These are phyloP conservation scores for Fusarium guadeloupense DNA, from an alignment of 2,329 filamentous ascomycete genomes.

Conservation along the genomic window DNA sequence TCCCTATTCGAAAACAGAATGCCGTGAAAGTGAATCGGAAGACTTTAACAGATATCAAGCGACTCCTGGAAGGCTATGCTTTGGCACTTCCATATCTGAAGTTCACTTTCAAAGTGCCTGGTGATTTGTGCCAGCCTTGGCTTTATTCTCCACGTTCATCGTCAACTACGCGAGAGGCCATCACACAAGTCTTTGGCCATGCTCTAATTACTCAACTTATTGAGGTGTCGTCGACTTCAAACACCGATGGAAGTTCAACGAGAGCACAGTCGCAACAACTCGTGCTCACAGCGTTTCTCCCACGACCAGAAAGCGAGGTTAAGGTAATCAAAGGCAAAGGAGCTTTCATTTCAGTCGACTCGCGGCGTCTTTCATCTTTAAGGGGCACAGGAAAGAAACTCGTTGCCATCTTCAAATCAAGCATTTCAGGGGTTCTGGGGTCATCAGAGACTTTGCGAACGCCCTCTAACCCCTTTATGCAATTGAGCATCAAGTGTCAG, in stretches of 20 bases:
- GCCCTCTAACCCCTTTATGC: conserved; percentile 67
- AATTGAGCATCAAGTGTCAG: conserved; percentile 70
- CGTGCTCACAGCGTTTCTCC: conserved; percentile 59
- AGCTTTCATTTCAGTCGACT: conserved; percentile 74
- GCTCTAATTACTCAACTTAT: conserved; percentile 65
- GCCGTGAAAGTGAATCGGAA: conserved; percentile 67
- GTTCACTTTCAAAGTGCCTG: conserved; percentile 67
- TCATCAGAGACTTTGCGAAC: conserved; percentile 37
- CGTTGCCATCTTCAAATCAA: conserved; percentile 60
- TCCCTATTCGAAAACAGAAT: conserved; percentile 71
- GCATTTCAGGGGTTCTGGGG: conserved; percentile 50
- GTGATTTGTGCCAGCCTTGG: conserved; percentile 63
- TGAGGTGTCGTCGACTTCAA: conserved; percentile 47
- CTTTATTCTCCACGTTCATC: conserved; percentile 67
- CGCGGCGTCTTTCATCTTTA: conserved; percentile 66
- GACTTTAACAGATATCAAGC: conserved; percentile 65
- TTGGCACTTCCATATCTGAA: conserved; percentile 71
- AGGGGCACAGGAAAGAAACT: conserved; percentile 70
- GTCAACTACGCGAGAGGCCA: conserved; percentile 64
- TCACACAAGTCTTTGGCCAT: conserved; percentile 69
- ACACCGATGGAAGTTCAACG: neutral
- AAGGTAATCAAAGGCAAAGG: conserved; percentile 57
- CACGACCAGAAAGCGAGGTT: conserved; percentile 58
- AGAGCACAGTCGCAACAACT: conserved; percentile 1
- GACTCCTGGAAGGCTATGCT: conserved; percentile 70